phyloP scores from a whole-genome alignment of 2,329 filamentous ascomycete species.

The Escovopsis sp. region DNA sequence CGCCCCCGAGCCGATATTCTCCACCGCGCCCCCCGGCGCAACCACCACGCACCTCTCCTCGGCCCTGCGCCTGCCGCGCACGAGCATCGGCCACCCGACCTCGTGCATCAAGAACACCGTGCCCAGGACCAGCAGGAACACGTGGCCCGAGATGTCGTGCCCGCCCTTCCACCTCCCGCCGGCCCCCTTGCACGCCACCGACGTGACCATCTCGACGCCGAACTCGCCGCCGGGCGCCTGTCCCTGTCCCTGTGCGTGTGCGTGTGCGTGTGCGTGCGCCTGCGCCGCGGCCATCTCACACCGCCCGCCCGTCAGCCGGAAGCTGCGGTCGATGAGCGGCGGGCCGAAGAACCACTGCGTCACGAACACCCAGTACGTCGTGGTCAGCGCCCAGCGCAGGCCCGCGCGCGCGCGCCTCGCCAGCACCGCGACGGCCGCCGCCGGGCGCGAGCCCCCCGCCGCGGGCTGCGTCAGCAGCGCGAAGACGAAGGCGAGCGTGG shows the following conservation, averaged over 20 bases:
- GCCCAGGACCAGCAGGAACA: slow-evolving; percentile 79
- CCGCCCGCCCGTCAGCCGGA: slow-evolving; percentile 73
- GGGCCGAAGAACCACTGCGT: slow-evolving; percentile 98
- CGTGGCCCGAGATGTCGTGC: slow-evolving; percentile 90
- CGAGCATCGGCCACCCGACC: slow-evolving; percentile 43
- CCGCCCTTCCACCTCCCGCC: slow-evolving; percentile 86
- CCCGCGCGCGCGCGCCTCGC: slow-evolving; percentile 38
- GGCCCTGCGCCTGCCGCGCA: slow-evolving; percentile 24
- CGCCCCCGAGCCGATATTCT: slow-evolving; percentile 38
- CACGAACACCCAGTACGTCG: slow-evolving; percentile 65
- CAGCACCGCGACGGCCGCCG: slow-evolving; percentile 8
- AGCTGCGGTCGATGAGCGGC: slow-evolving; percentile 76
- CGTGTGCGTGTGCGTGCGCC: too few species aligned
- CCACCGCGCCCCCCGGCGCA: slow-evolving; percentile 51
- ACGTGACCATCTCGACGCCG: slow-evolving; percentile 47
- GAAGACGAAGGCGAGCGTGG: slow-evolving; percentile 55
- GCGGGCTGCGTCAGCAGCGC: slow-evolving; percentile 56
- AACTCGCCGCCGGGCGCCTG: too few species aligned
- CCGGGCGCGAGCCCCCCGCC: too few species aligned
- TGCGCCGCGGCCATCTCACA: slow-evolving; percentile 49
- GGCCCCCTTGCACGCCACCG: slow-evolving; percentile 65
- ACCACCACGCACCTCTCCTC: slow-evolving; percentile 54
- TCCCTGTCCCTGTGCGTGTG: slow-evolving; percentile 34
- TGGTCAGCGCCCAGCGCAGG: slow-evolving; percentile 57
- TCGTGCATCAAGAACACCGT: slow-evolving; percentile 74